Base-by-base conservation (phyloP, 768 basidiomycete genomes). In the Panaeolus cyanescens region DNA sequence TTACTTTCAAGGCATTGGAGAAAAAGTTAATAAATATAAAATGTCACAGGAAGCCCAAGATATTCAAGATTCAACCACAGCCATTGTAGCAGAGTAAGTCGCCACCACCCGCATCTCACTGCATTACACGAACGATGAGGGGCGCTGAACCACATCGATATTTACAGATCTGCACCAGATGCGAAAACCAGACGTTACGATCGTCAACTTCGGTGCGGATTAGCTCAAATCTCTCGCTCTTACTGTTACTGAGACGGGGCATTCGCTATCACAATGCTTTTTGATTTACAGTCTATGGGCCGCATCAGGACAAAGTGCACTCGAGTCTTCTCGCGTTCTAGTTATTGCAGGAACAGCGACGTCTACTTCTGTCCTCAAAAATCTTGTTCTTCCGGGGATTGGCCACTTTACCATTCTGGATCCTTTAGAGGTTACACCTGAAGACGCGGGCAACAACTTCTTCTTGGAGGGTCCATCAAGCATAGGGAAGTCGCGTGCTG, bases 361-460 rank as follows among this genome's bases (percentile, higher is more conserved):
- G 1, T 88, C 92, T 2, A 93, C 95, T 32, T 90, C 93, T 54
- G 86, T 93, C 65, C 83, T 99, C 59, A 99, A 99, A 83, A 99
- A 99, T 71, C 89, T 99, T 62, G 95, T 99, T 36, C 85, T 99
- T 7, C 97, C 97, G 2, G 96, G 96, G 7, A 87, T 98, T 65
- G 94, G 96, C n/a, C 87, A 92, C 70, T 99, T 97, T 72, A 96
- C 96, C 54, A 85, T 99, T 72, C 85, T 97, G 61, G 95, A 96
- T 69, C 75, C 83, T 22, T 71, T 74, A 2, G 58, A 72, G 36
- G 89, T 89, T 30, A 81, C 87, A 0, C 80, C 86, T 1, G 84
- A 87, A 59, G 96, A 99, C 67, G 88, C 94, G 0, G 95, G 95
- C 0, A 93, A 95, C 80, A 99, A 99, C 78, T 99, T 99, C 79